Percentiles rank a stretch among this genome's conserved stretches.
phyloP scores from a whole-genome alignment of 768 basidiomycete species.

The Tremella yokohamensis region DNA sequence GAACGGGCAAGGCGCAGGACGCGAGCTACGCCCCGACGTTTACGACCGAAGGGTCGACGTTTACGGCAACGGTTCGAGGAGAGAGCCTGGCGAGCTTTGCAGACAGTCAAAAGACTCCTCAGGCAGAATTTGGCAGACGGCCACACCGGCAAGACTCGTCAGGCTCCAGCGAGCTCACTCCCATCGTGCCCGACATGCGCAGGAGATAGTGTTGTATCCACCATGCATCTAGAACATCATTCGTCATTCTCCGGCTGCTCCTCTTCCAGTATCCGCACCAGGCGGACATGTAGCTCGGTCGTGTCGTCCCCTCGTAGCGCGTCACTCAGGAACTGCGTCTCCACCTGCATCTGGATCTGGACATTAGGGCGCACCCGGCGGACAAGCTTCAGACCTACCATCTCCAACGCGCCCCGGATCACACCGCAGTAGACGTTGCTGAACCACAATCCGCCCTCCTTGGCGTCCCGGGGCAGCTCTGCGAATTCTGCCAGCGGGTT shows the following conservation, averaged over 20 bases:
- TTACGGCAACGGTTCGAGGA: slow-evolving; percentile 16
- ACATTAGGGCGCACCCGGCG: background rate
- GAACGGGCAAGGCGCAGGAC: slow-evolving; percentile 2
- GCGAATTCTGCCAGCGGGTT: slow-evolving; percentile 97
- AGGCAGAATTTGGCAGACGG: slow-evolving; percentile 18
- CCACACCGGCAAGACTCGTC: slow-evolving; percentile 1
- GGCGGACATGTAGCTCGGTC: slow-evolving; percentile 85
- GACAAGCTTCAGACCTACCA: slow-evolving; percentile 59
- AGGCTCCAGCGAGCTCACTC: slow-evolving; percentile 19
- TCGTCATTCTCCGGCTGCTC: slow-evolving; percentile 92
- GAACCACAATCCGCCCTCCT: slow-evolving; percentile 89
- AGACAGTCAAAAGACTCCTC: slow-evolving; percentile 17
- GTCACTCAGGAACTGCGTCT: slow-evolving; percentile 82
- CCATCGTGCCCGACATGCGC: slow-evolving; percentile 3
- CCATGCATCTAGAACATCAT: slow-evolving; percentile 49
- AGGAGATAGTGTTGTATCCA: slow-evolving; percentile 4
- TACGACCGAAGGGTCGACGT: slow-evolving; percentile 11
- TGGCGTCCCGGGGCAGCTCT: slow-evolving; percentile 85
- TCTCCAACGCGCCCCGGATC: slow-evolving; percentile 85
- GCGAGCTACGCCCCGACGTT: slow-evolving; percentile 10
- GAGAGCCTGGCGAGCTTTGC: slow-evolving; percentile 1
- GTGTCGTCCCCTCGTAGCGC: slow-evolving; percentile 86
- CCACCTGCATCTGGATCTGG: slow-evolving; percentile 94
- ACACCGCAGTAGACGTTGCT: slow-evolving; percentile 96
- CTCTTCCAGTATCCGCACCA: slow-evolving; percentile 90